Evolutionary conservation across 805 yeast genomes (phyloP).

Genomic region (Ogataea populi-albae): DNA sequence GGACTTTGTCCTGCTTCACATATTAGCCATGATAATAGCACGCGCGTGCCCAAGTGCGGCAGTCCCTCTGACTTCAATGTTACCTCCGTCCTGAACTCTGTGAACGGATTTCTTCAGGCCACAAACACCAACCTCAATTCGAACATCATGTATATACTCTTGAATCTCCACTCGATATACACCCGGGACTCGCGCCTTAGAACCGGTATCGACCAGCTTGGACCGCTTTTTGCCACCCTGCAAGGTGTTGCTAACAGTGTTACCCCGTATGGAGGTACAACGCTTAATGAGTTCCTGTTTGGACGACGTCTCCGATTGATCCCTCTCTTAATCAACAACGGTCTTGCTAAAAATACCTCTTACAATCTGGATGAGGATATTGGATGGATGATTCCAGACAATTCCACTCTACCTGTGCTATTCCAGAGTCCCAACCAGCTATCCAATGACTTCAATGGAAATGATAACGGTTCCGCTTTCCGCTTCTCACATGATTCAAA

Average conservation of each 20-base stretch:
- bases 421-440: too few relatives aligned
- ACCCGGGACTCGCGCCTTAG: constrained; percentile 1
- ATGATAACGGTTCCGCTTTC: too few relatives aligned
- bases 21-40: constrained; percentile 30
- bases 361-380: constrained; percentile 28
- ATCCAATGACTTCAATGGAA: constrained; percentile 7
- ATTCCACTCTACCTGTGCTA: too few relatives aligned
- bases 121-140: constrained; percentile 49
- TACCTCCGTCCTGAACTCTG: constrained; percentile 22
- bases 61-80: constrained; percentile 19
- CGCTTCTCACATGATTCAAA: constrained; percentile 37
- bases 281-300: constrained; percentile 35
- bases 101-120: constrained; percentile 34
- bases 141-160: constrained; percentile 39
- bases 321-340: constrained; percentile 33
- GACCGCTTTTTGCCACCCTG: constrained; percentile 2
- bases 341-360: constrained; percentile 28
- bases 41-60: constrained; percentile 11
- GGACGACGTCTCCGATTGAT: constrained; percentile 34
- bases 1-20: constrained; percentile 52
- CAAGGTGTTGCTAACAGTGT: constrained; percentile 3
- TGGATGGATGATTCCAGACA: constrained; percentile 6
- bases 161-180: constrained; percentile 34
- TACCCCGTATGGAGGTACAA: constrained; percentile 14
- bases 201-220: constrained; percentile 13